A percentile compares a stretch with the other conserved stretches of the same genome.
These are phyloP conservation scores for Solanum virginianum DNA, from an alignment of 257 asterid genomes.

Conservation along the genomic window DNA sequence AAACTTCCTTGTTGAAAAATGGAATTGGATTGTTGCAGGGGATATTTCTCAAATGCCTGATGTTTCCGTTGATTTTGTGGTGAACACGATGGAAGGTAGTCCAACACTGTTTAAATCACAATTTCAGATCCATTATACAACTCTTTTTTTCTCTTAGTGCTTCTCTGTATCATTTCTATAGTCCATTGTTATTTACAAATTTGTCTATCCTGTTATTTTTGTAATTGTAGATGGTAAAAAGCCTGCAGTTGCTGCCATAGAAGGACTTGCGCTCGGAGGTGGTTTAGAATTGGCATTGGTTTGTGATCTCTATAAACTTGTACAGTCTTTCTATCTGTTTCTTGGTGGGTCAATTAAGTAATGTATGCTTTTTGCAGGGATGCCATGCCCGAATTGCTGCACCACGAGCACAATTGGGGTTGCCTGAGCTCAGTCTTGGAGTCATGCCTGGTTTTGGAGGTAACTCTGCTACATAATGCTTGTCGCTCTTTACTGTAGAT, in stretches of 20 bases:
- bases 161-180: not conserved
- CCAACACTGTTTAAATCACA: not conserved
- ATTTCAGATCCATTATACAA: not conserved
- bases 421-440: constrained; percentile 96
- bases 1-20: not conserved
- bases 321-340: not conserved
- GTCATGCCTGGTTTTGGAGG: constrained; percentile 97
- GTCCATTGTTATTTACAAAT: not conserved
- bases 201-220: not conserved
- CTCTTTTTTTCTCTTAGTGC: not conserved
- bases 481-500: not conserved
- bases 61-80: constrained; percentile 42
- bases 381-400: constrained; percentile 96
- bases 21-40: constrained; percentile 38
- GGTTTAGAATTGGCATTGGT: constrained; percentile 94
- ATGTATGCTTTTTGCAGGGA: constrained; percentile 31
- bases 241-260: constrained; percentile 87
- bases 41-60: constrained; percentile 60
- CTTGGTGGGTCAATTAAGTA: not conserved
- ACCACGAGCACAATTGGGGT: constrained; percentile 68
- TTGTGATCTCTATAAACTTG: constrained; percentile 7
- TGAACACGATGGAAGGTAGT: constrained; percentile 68
- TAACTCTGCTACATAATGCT: constrained; percentile 6
- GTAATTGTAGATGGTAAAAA: constrained; percentile 60
- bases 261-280: constrained; percentile 97